phyloP scores from a whole-genome alignment of 1,284 basidiomycete species.

The Ustilago curta region DNA sequence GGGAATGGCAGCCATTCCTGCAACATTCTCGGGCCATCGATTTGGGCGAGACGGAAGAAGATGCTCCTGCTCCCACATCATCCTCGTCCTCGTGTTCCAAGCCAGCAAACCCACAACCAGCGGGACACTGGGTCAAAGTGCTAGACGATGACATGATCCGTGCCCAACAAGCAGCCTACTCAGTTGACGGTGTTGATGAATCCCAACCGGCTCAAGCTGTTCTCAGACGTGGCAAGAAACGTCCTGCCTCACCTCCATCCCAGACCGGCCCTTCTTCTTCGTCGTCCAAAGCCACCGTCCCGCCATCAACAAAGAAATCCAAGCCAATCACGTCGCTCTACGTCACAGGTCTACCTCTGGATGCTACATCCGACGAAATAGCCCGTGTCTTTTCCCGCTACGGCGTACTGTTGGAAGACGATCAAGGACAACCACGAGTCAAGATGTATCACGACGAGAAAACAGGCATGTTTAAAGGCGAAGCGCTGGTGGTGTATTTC shows the following conservation, averaged over 20 bases:
- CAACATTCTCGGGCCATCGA: constrained; percentile 23
- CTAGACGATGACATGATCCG: constrained; percentile 86
- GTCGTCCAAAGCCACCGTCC: constrained; percentile 4
- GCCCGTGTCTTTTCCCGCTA: constrained; percentile 86
- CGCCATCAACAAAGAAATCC: constrained; percentile 37
- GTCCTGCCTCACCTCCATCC: constrained; percentile 12
- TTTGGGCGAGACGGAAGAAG: constrained; percentile 28
- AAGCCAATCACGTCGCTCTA: constrained; percentile 81
- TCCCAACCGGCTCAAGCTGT: constrained; percentile 30
- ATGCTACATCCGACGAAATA: constrained; percentile 81
- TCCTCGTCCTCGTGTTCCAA: constrained; percentile 3
- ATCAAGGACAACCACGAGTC: constrained; percentile 85
- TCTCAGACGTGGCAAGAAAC: constrained; percentile 41
- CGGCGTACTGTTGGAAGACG: constrained; percentile 91
- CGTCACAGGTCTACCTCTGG: constrained; percentile 84
- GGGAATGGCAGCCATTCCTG: constrained; percentile 80
- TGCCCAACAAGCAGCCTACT: constrained; percentile 39
- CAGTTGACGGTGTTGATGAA: constrained; percentile 44
- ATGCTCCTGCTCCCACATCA: constrained; percentile 3
- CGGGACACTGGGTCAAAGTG: constrained; percentile 81
- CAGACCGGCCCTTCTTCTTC: not conserved
- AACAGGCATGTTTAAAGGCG: constrained; percentile 91
- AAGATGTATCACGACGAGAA: constrained; percentile 84
- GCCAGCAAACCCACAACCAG: constrained; percentile 74
- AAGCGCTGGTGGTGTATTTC: constrained; percentile 95